Evolutionary conservation across 257 asterid genomes (phyloP).

Genomic region (Solanum pennellii): DNA sequence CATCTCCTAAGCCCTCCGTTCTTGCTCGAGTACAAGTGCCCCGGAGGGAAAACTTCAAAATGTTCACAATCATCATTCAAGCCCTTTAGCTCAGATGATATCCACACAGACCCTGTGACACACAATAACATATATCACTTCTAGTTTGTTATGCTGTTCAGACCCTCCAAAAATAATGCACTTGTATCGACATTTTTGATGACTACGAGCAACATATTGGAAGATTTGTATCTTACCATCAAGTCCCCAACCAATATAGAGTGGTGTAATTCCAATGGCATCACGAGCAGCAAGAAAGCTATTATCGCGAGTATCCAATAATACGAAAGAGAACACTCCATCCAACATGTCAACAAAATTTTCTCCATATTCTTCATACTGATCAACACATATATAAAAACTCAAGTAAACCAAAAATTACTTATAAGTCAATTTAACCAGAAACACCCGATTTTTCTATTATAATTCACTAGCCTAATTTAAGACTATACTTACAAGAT

Average conservation of each 20-base stretch:
- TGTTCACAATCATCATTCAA: slow-evolving; percentile 84
- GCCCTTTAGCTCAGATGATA: slow-evolving; percentile 85
- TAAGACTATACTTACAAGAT: slow-evolving; percentile 57
- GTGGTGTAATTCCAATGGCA: slow-evolving; percentile 90
- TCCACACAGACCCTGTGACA: slow-evolving; percentile 80
- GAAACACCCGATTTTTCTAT: neutral
- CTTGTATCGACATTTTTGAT: neutral
- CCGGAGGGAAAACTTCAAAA: slow-evolving; percentile 88
- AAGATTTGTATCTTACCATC: slow-evolving; percentile 42
- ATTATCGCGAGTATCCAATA: slow-evolving; percentile 80
- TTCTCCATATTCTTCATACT: slow-evolving; percentile 95
- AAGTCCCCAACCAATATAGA: slow-evolving; percentile 94
- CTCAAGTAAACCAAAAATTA: slow-evolving; percentile 40
- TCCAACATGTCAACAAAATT: slow-evolving; percentile 84
- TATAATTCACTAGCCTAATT: too few relatives aligned
- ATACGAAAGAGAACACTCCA: slow-evolving; percentile 92
- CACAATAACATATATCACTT: neutral
- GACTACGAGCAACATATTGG: neutral
- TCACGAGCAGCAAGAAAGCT: slow-evolving; percentile 90
- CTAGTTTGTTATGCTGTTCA: neutral
- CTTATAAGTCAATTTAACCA: neutral
- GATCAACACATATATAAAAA: neutral
- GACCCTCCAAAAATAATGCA: neutral
- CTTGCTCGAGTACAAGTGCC: slow-evolving; percentile 89
- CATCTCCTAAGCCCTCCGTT: slow-evolving; percentile 57